Evolutionary conservation across 805 yeast genomes (phyloP), one percentile per base, ranked within the genome.

Genomic region (Kregervanrija delftensis): DNA sequence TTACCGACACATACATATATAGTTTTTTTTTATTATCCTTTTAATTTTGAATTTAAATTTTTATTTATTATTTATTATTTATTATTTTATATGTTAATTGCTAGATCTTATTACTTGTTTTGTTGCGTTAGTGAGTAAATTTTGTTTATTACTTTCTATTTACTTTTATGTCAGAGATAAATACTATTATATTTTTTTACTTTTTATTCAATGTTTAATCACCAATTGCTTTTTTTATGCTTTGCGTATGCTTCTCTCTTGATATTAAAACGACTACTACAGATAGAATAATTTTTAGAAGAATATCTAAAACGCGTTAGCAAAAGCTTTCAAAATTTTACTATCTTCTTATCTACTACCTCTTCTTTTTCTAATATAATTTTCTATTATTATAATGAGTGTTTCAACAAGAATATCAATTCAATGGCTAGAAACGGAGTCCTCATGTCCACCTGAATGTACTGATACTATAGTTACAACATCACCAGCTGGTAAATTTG

Each of bases 381-480:
- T 16, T 1, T 10, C 5, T 3, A 12, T 12, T 13, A 14, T 13
- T 13, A 34, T 9, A 3, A 49, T 49, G 52, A 47, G 49, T 30
- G 37, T 76, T 17, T 73, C 80, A 0, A 69, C 72, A 1, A 64
- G 84, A 58, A 49, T 74, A 10, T 68, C 76, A 11, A 64, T 78
- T n/a, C 74, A 71, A 58, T 77, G 83, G 83, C 52, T 50, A 11
- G 40, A 49, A 30, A 48, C 59, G 1, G 65, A 65, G 22, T 72
- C 75, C 0, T 61, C 55, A 1, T 54, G 49, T 8, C 63, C 73
- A 5, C 50, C 53, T 3, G 84, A 78, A 48, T 53, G 55, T 32
- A 69, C 83, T 8, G 54, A 59, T 38, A 78, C 83, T 0, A 49
- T 76, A 53, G 82, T 76, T 3, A 51, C 74, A 11, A 64, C 72